phyloP scores from a whole-genome alignment of 352 stramenopile genomes.

The Saprolegnia diclina region DNA sequence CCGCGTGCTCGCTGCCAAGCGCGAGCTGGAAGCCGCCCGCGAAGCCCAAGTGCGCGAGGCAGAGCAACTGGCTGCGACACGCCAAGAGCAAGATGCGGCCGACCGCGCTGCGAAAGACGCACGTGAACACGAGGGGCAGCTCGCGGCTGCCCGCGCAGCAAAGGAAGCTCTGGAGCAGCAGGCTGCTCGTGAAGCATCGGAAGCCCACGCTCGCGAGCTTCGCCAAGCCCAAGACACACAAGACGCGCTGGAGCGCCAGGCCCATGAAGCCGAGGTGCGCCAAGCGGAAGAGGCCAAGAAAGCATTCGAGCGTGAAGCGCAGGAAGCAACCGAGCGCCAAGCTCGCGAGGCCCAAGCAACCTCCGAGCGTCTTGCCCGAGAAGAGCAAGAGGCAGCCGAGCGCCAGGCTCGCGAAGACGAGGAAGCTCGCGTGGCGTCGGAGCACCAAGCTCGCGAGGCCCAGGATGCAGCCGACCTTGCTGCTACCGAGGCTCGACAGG shows the following conservation, averaged over 20 bases:
- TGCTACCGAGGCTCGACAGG: neutral
- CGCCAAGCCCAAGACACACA: neutral
- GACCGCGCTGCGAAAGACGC: neutral
- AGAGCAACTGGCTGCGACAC: neutral
- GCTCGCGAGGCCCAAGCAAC: neutral
- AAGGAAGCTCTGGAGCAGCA: neutral
- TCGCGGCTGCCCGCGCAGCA: no score
- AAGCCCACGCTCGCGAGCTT: neutral
- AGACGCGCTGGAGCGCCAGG: neutral
- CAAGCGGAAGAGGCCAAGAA: neutral
- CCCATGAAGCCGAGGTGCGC: neutral
- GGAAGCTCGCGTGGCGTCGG: neutral
- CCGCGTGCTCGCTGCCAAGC: neutral
- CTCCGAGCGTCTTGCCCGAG: no score
- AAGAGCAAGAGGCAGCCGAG: conserved; percentile 5
- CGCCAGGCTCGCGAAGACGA: neutral
- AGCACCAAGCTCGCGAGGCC: neutral
- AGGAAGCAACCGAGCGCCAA: neutral
- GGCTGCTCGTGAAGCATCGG: neutral
- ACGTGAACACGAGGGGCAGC: neutral
- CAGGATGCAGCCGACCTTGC: neutral
- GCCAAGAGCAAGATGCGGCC: neutral
- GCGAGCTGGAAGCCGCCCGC: neutral
- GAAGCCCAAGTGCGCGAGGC: neutral
- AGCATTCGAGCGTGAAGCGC: neutral